These are phyloP conservation scores for Mesotaenium endlicherianum DNA, from an alignment of 139 green algal species.

Conservation along the genomic window DNA sequence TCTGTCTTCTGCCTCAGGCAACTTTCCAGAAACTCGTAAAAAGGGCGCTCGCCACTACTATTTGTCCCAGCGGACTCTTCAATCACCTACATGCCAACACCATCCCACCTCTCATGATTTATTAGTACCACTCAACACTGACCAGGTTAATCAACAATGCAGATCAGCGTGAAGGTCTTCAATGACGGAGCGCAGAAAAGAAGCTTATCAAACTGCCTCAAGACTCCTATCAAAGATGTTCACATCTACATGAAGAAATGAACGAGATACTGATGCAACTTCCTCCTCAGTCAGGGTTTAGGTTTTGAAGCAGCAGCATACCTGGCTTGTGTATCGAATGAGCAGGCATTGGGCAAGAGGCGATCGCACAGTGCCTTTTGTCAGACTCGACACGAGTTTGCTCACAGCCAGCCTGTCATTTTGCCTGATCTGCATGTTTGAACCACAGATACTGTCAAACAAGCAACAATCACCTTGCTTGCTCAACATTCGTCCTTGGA, in stretches of 20 bases:
- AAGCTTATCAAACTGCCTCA: no score
- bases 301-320: no score
- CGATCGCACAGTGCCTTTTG: conserved; percentile 73
- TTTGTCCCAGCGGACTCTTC: conserved; percentile 12
- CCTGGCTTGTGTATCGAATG: conserved; percentile 87
- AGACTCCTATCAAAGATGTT: no score
- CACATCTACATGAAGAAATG: no score
- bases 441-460: neutral
- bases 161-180: no score
- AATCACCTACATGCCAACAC: conserved; percentile 58
- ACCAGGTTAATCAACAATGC: no score
- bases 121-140: no score
- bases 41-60: conserved; percentile 77
- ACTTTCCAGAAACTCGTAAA: conserved; percentile 95
- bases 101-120: no score
- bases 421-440: conserved; percentile 65
- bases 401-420: conserved; percentile 90
- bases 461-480: neutral
- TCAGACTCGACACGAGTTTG: conserved; percentile 95
- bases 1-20: conserved; percentile 94
- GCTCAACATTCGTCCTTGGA: no score
- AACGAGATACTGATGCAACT: no score
- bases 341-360: conserved; percentile 95
- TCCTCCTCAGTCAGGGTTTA: no score
- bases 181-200: no score